Base-by-base conservation (phyloP, 352 stramenopile genomes). In the Phytophthora tentaculata region DNA sequence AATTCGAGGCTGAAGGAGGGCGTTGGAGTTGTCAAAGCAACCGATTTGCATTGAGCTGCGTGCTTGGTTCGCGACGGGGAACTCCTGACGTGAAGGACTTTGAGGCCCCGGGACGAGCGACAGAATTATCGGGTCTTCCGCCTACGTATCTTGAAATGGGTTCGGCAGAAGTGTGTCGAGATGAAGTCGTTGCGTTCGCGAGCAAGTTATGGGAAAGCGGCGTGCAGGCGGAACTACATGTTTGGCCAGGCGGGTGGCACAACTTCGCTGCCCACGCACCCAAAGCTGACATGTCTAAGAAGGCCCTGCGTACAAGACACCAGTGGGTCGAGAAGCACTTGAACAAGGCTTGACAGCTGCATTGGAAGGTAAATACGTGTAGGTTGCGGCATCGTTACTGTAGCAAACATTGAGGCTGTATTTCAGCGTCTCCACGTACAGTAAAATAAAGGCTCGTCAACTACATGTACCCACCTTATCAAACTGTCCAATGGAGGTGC, bases 221-320 rank as follows among this genome's bases (percentile, higher is more conserved):
- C 1, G 67, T 70, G 20, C 61, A 71, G 19, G 61, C 61, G 8
- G 61, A 74, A 44, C 61, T 71, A n/a, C 67, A 74, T 19, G 61
- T 74, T 37, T 70, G 67, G 67, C 48, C 55, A 20, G 61, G 67
- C n/a, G 67, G 54, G 12, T 74, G 54, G 54, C 67, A 70, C 61
- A 69, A 74, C 22, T 74, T 74, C 22, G 55, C 61, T 20, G 56
- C 50, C 8, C 51, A 74, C 8, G 56, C 41, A 29, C 61, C 61
- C 9, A 28, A 71, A 20, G 67, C 56, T 8, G 56, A 67, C 8
- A 17, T 74, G 37, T 71, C 67, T 23, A 71, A 74, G 51, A 71
- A 63, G 20, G 61, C 61, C 5, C 32, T 74, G 17, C 60, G 20
- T 8, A 49, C 51, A n/a, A 74, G 61, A 52, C 61, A 67, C 24